These are phyloP conservation scores for Psidium friedrichsthalianum DNA, from an alignment of 345 rosid species.

Conservation along the genomic window DNA sequence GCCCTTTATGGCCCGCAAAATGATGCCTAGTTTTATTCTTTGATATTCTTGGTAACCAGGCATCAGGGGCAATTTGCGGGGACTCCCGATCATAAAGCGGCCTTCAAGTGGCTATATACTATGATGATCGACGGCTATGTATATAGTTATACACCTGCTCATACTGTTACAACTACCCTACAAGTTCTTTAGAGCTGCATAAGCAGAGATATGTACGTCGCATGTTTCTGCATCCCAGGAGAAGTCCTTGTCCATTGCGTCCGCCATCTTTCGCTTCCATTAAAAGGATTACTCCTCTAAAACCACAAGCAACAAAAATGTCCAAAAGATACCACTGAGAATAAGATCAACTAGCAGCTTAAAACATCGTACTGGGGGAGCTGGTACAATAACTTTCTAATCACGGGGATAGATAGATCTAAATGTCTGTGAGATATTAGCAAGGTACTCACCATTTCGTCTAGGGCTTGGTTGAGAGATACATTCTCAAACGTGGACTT, in stretches of 20 bases:
- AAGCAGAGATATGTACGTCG: slow-evolving; percentile 57
- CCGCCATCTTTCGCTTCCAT: slow-evolving; percentile 39
- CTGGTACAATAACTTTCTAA: neutral
- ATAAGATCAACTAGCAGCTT: neutral
- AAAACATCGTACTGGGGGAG: neutral
- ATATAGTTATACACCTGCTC: neutral
- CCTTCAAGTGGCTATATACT: neutral
- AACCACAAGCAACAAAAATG: neutral
- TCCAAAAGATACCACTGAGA: neutral
- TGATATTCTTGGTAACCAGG: neutral
- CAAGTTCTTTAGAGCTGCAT: slow-evolving; percentile 28
- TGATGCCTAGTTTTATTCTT: neutral
- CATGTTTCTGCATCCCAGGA: slow-evolving; percentile 54
- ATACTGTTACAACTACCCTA: slow-evolving; percentile 10
- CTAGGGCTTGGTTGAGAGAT: slow-evolving; percentile 43
- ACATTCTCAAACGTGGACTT: slow-evolving; percentile 34
- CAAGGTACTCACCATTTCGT: slow-evolving; percentile 42
- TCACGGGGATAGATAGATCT: neutral
- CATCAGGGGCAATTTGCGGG: neutral
- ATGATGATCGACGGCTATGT: neutral
- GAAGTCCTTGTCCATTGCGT: slow-evolving; percentile 55
- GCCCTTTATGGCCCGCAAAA: neutral
- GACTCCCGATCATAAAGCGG: neutral
- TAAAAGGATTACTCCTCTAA: slow-evolving; percentile 31
- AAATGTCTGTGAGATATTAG: neutral